A percentile compares a stretch with the other conserved stretches of the same genome.
Evolutionary conservation across 129 eudicot genomes (phyloP).

Genomic region (Centella asiatica): DNA sequence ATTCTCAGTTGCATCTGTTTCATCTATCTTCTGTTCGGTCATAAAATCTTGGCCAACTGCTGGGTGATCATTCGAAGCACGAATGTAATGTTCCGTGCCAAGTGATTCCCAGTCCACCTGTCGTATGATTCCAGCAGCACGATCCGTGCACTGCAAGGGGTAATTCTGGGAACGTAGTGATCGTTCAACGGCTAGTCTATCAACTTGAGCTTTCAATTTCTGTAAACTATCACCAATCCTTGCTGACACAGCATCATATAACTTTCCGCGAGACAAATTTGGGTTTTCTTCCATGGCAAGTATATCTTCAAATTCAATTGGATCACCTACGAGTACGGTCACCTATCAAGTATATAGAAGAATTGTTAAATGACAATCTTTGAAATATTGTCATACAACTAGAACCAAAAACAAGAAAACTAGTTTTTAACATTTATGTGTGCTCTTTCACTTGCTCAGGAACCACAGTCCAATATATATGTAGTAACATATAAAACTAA

Average conservation of each 20-base stretch:
- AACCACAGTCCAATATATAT: too few relatives aligned
- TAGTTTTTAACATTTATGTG: not conserved
- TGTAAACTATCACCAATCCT: constrained; percentile 46
- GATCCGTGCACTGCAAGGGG: constrained; percentile 20
- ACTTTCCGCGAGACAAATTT: constrained; percentile 34
- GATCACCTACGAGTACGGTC: constrained; percentile 75
- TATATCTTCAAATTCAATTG: constrained; percentile 55
- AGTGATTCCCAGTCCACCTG: constrained; percentile 56
- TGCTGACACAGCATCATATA: constrained; percentile 61
- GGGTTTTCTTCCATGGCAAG: constrained; percentile 24
- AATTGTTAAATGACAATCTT: not conserved
- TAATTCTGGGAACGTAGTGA: constrained; percentile 23
- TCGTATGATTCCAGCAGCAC: constrained; percentile 36
- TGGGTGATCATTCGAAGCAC: constrained; percentile 8
- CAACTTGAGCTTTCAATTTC: constrained; percentile 52
- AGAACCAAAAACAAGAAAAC: not conserved
- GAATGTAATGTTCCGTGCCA: constrained; percentile 34
- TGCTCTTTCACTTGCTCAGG: too few relatives aligned
- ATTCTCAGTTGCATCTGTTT: constrained; percentile 10
- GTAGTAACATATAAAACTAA: too few relatives aligned
- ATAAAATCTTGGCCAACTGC: not conserved
- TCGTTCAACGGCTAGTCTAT: constrained; percentile 41
- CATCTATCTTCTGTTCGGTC: not conserved
- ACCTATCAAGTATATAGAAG: constrained; percentile 29
- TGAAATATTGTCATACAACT: not conserved